A percentile compares a stretch with the other conserved stretches of the same genome.
These are phyloP conservation scores for Eleusine coracana DNA, from an alignment of 176 grass and related monocot genomes.

Conservation along the genomic window DNA sequence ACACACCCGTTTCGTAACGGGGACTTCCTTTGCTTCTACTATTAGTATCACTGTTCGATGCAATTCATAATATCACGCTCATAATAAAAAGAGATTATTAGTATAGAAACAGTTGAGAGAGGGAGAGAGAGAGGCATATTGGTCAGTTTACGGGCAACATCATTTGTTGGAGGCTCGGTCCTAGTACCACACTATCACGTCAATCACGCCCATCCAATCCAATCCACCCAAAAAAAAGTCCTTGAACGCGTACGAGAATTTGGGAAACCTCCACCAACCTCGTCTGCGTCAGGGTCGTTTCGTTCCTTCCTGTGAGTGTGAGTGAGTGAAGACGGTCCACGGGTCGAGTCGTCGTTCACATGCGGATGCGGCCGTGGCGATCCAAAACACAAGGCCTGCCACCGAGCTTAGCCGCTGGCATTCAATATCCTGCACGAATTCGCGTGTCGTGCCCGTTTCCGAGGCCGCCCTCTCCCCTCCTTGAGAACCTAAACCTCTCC, in stretches of 20 bases:
- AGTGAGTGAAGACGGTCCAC: too few species aligned
- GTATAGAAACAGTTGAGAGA: too few species aligned
- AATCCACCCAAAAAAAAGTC: background rate
- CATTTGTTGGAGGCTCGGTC: background rate
- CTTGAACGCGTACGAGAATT: conserved; percentile 29
- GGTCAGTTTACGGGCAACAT: too few species aligned
- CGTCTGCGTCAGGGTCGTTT: background rate
- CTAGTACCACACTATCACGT: background rate
- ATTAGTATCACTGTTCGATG: too few species aligned
- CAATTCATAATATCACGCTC: too few species aligned
- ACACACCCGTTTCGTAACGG: too few species aligned
- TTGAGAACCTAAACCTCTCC: conserved; percentile 38
- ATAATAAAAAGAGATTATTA: too few species aligned
- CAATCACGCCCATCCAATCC: background rate
- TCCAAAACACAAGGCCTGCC: conserved; percentile 31
- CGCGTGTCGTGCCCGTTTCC: conserved; percentile 28
- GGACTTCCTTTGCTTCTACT: too few species aligned
- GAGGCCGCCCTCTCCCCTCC: background rate
- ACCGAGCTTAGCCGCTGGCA: conserved; percentile 13
- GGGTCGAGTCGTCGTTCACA: background rate
- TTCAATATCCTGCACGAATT: background rate
- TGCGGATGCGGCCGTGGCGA: background rate
- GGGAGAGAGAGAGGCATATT: too few species aligned
- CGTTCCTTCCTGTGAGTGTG: too few species aligned
- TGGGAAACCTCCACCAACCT: background rate